A percentile compares a stretch with the other conserved stretches of the same genome.
Evolutionary conservation across 2,329 filamentous ascomycete species (phyloP).

Genomic region (Thielaviopsis euricoi): DNA sequence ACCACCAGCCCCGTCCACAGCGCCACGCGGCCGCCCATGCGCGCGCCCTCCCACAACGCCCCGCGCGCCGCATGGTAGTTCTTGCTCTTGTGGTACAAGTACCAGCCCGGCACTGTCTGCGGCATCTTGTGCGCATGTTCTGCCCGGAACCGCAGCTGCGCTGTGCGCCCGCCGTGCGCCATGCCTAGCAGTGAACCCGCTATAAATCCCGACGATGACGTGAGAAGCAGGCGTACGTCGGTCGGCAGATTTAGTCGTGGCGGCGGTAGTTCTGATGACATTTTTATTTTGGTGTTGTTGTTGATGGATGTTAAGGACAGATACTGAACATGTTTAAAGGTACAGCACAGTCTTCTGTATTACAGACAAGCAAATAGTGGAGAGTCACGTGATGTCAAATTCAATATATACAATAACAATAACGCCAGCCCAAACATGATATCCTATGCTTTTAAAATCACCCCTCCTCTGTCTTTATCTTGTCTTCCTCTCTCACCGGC

Average conservation of each 20-base stretch:
- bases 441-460: constrained; percentile 15
- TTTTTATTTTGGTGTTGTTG: not conserved
- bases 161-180: constrained; percentile 53
- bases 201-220: constrained; percentile 44
- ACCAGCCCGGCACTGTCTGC: constrained; percentile 72
- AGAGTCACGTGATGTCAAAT: not conserved
- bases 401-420: too few relatives aligned
- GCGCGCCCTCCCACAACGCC: constrained; percentile 61
- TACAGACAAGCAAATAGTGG: too few relatives aligned
- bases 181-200: constrained; percentile 57
- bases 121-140: constrained; percentile 94
- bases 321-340: too few relatives aligned
- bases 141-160: constrained; percentile 73
- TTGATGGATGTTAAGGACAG: not conserved
- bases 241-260: constrained; percentile 47
- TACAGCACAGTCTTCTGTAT: too few relatives aligned
- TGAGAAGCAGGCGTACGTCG: constrained; percentile 47
- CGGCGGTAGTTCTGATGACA: not conserved
- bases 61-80: constrained; percentile 76
- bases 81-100: constrained; percentile 96
- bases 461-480: constrained; percentile 28
- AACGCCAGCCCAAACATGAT: not conserved
- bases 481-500: constrained; percentile 36
- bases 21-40: constrained; percentile 53
- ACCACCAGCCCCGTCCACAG: constrained; percentile 65